These are phyloP conservation scores for Ceratocystis huliohia DNA, from an alignment of 2,329 filamentous ascomycete genomes.

Conservation along the genomic window DNA sequence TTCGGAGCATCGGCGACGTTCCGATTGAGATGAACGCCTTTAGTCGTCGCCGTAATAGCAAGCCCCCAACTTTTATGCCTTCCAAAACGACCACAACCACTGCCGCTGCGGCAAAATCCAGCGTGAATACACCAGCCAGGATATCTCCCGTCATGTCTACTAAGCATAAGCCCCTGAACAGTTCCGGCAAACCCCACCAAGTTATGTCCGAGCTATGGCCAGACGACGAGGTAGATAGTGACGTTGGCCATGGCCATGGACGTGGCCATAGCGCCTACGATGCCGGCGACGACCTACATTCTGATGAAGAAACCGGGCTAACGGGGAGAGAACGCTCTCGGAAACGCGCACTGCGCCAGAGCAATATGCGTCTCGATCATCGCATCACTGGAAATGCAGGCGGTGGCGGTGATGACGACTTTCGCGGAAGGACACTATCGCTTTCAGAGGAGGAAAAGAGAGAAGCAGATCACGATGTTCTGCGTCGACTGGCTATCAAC, in stretches of 20 bases:
- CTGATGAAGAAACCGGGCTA: slow-evolving; percentile 83
- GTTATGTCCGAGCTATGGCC: slow-evolving; percentile 20
- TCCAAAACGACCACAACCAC: background rate
- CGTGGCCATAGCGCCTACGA: slow-evolving; percentile 27
- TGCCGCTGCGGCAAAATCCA: background rate
- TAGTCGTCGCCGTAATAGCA: slow-evolving; percentile 24
- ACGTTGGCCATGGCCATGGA: slow-evolving; percentile 34
- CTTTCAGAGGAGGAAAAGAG: slow-evolving; percentile 61
- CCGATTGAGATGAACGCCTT: slow-evolving; percentile 20
- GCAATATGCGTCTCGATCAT: slow-evolving; percentile 57
- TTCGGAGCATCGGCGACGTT: slow-evolving; percentile 13
- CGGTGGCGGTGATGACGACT: background rate
- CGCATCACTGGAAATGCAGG: slow-evolving; percentile 39
- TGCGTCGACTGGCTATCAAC: slow-evolving; percentile 60
- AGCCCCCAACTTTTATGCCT: background rate
- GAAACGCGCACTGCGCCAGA: slow-evolving; percentile 51
- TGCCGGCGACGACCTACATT: slow-evolving; percentile 60
- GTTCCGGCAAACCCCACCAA: background rate
- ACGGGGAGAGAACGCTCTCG: slow-evolving; percentile 59
- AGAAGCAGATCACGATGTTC: slow-evolving; percentile 60
- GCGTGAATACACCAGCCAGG: background rate
- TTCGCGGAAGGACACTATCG: slow-evolving; percentile 27
- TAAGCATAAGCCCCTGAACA: background rate
- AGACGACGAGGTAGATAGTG: slow-evolving; percentile 27
- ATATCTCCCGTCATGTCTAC: background rate